Evolutionary conservation across 164 flowering plant species (phyloP).

Genomic region (Buxus sempervirens): DNA sequence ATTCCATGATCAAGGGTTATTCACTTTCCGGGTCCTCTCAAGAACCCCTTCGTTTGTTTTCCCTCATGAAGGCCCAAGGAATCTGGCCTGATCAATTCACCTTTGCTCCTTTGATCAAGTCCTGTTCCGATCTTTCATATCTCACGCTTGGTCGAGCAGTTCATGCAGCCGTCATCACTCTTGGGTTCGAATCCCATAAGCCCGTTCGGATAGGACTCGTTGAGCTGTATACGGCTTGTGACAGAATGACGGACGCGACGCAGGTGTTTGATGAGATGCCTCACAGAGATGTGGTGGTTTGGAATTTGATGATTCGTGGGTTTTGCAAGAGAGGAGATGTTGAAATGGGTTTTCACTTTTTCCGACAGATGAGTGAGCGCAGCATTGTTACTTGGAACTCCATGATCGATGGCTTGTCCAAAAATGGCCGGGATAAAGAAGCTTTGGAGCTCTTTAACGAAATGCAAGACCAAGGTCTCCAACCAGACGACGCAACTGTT

Average conservation of each 20-base stretch:
- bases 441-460: constrained; percentile 59
- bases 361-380: constrained; percentile 55
- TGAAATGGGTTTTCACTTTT: constrained; percentile 49
- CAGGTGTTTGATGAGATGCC: constrained; percentile 68
- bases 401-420: constrained; percentile 55
- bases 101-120: constrained; percentile 68
- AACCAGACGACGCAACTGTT: constrained; percentile 73
- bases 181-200: constrained; percentile 46
- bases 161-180: constrained; percentile 39
- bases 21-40: constrained; percentile 50
- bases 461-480: constrained; percentile 50
- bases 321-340: constrained; percentile 59
- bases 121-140: constrained; percentile 43
- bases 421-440: constrained; percentile 49
- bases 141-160: constrained; percentile 41
- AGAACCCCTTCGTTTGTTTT: constrained; percentile 40
- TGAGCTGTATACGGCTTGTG: constrained; percentile 48
- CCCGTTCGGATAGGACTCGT: constrained; percentile 56
- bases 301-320: constrained; percentile 80
- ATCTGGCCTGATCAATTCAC: constrained; percentile 77
- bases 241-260: constrained; percentile 53
- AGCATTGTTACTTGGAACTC: constrained; percentile 76
- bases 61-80: constrained; percentile 44
- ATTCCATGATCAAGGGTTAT: constrained; percentile 75
- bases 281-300: constrained; percentile 52